Percentiles rank a stretch among this genome's conserved stretches.
These are phyloP conservation scores for Corymbia citriodora DNA, from an alignment of 441 rosid species.

Conservation along the genomic window DNA sequence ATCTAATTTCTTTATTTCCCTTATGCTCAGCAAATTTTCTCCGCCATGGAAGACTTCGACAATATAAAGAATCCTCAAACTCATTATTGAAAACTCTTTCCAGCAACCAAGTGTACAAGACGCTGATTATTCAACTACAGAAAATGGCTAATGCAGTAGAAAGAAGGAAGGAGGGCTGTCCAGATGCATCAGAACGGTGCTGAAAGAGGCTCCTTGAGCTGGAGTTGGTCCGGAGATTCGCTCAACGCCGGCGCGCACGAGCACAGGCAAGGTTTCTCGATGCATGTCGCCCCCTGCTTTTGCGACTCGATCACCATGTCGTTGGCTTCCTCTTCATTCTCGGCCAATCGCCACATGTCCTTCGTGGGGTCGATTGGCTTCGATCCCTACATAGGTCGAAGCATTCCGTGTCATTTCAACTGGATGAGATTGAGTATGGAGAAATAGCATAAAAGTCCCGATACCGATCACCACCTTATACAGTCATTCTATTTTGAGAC, in stretches of 20 bases:
- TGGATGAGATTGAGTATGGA: not conserved
- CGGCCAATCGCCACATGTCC: not conserved
- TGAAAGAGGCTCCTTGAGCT: conserved; percentile 31
- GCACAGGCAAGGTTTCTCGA: conserved; percentile 32
- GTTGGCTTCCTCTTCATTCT: not conserved
- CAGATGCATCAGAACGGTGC: conserved; percentile 30
- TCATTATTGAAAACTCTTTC: not conserved
- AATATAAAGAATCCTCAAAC: not conserved
- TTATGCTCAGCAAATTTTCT: not conserved
- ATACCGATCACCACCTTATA: not conserved
- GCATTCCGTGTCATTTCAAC: not conserved
- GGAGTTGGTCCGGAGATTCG: conserved; percentile 18
- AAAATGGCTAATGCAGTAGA: not conserved
- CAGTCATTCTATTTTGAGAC: not conserved
- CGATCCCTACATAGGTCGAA: conserved; percentile 6
- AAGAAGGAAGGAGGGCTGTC: not conserved
- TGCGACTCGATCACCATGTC: not conserved
- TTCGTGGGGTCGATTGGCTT: not conserved
- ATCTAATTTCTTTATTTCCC: not conserved
- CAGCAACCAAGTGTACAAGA: not conserved
- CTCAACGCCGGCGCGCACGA: not conserved
- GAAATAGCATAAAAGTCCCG: not conserved
- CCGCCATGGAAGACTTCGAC: not conserved
- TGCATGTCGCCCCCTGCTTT: not conserved
- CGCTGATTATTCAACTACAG: not conserved